Evolutionary conservation across 163 green algal genomes (phyloP), one percentile per base, ranked within the genome.

Genomic region (Scenedesmus sp.): DNA sequence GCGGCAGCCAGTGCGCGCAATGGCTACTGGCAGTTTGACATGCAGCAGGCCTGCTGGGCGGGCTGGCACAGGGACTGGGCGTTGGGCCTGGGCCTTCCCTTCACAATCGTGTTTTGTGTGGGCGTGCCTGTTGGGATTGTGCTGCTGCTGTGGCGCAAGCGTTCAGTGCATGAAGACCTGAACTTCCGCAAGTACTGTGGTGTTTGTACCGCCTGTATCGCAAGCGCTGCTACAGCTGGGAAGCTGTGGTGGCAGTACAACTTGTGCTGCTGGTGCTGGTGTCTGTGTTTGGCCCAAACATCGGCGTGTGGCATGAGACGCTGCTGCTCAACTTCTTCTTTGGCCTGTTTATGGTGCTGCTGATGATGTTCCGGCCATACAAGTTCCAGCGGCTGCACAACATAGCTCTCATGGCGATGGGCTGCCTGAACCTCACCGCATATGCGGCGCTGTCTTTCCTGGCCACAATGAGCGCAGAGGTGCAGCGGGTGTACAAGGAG

Each of bases 51-150:
- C 0, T 88, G 83, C 59, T 88, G 53, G 53, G 46, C 16, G 10
- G 83, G 83, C 56, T 88, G 83, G 83, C 83, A 88, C 83, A 33
- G 22, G 46, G 12, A 3, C 40, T 88, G 83, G 83, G 83, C 56
- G n/a, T 40, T 88, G 6, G 83, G 46, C 22, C 43, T 88, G 18
- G 83, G 83, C 35, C 83, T 88, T 53, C 83, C 83, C 4, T 30
- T 33, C 2, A 40, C 59, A n/a, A 10, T 88, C 18, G 35, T 88
- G 35, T 79, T 88, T 7, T 88, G 83, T 43, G n/a, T 88, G 3
- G 83, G 56, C 13, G 59, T 88, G 46, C 83, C 83, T 7, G 40
- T 43, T 5, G n/a, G 53, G 5, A 51, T 88, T n/a, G 37, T 51
- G 53, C 6, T n/a, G 56, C 40, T 79, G 5, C 83, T 79, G 33